Evolutionary conservation across 2,329 filamentous ascomycete species (phyloP).

Genomic region (Sporothrix inflata): DNA sequence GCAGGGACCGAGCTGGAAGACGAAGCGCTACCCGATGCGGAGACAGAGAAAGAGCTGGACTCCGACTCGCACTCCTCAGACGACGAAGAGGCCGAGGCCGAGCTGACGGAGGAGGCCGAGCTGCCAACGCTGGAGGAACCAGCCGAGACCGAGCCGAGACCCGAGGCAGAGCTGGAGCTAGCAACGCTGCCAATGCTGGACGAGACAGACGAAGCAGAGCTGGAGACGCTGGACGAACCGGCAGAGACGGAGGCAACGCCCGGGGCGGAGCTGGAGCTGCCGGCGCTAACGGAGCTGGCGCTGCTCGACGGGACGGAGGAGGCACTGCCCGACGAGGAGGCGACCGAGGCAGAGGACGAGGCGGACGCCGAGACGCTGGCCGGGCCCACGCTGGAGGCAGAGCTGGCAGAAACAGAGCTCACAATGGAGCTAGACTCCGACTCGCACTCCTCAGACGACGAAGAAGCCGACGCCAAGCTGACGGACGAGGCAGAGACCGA

Average conservation of each 20-base stretch:
- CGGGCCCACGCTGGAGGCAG: not conserved
- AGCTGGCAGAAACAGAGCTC: not conserved
- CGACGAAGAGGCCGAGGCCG: no score
- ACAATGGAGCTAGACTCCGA: not conserved
- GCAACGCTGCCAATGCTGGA: no score
- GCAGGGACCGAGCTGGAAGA: no score
- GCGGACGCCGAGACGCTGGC: not conserved
- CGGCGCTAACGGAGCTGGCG: not conserved
- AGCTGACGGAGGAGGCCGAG: no score
- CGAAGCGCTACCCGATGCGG: no score
- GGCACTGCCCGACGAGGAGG: not conserved
- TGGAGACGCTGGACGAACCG: not conserved
- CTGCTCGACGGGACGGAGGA: not conserved
- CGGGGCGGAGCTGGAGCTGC: not conserved
- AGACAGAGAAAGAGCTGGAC: no score
- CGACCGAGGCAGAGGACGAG: constrained; percentile 9
- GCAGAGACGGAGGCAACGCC: not conserved
- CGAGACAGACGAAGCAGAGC: not conserved
- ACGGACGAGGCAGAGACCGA: no score
- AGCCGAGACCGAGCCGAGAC: not conserved
- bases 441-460: constrained; percentile 6
- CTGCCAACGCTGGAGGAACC: not conserved
- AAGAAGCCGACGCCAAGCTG: not conserved
- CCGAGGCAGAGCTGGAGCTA: not conserved
- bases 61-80: no score